Conservation (phyloP, 2,329 filamentous ascomycete genomes). For the Parascedosporium putredinis region DNA sequence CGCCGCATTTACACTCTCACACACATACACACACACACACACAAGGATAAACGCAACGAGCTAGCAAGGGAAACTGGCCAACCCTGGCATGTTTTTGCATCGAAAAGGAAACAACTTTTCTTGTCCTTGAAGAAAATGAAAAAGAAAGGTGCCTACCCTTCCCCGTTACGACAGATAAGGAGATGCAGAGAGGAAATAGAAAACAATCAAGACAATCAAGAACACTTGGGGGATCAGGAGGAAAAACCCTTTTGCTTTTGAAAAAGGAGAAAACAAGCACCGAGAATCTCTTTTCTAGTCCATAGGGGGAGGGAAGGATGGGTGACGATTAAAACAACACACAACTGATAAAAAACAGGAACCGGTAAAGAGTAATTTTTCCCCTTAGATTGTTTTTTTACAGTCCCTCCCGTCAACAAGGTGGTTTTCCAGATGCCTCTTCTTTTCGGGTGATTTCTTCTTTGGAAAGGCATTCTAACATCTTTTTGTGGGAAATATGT, state of each 20-base stretch:
- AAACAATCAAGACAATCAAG: neutral
- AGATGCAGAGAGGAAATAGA: too few relatives aligned
- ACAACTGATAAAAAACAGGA: neutral
- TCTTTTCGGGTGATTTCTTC: neutral
- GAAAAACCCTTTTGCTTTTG: too few relatives aligned
- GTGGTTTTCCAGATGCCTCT: neutral
- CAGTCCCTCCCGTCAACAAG: neutral
- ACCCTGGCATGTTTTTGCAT: too few relatives aligned
- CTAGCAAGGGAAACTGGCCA: neutral
- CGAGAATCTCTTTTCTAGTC: neutral
- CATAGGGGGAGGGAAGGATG: neutral
- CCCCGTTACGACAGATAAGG: conserved; percentile 1
- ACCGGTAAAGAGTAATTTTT: neutral
- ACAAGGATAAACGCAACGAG: conserved; percentile 10
- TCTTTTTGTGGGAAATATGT: neutral
- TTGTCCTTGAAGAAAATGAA: neutral
- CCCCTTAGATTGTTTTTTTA: neutral
- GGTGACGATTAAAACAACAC: neutral
- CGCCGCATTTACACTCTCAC: too few relatives aligned
- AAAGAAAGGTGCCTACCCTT: conserved; percentile 4
- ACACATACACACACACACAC: neutral
- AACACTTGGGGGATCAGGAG: too few relatives aligned
- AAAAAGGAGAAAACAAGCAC: neutral
- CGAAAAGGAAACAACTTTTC: conserved; percentile 7
- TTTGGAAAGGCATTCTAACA: neutral